Percentiles rank a stretch among this genome's conserved stretches.
These are phyloP conservation scores for Talaromyces adpressus DNA, from an alignment of 495 filamentous ascomycete species.

Conservation along the genomic window DNA sequence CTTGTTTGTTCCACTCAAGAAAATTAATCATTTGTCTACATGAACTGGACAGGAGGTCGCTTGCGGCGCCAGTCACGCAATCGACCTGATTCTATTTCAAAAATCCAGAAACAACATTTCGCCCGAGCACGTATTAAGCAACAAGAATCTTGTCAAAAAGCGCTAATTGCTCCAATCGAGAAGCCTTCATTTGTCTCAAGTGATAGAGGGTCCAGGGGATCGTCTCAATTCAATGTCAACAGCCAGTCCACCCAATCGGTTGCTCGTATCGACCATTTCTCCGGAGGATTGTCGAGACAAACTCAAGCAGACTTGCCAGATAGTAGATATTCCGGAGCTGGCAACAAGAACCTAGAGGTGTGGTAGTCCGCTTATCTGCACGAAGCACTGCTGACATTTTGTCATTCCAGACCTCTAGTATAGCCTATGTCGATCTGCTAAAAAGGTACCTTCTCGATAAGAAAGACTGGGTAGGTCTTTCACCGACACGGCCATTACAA, in stretches of 20 bases:
- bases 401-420: background rate
- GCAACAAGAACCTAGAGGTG: background rate
- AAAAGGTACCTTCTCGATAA: slow-evolving; percentile 1
- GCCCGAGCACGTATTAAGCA: slow-evolving; percentile 16
- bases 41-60: slow-evolving; percentile 43
- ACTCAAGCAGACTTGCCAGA: background rate
- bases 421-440: background rate
- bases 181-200: background rate
- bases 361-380: background rate
- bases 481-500: slow-evolving; percentile 3
- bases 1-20: background rate
- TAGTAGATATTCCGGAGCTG: background rate
- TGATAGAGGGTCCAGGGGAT: background rate
- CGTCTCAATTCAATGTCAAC: background rate
- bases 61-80: slow-evolving; percentile 28
- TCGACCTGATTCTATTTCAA: slow-evolving; percentile 17
- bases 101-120: slow-evolving; percentile 24
- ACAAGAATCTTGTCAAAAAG: background rate
- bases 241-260: background rate
- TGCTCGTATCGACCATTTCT: background rate
- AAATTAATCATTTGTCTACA: slow-evolving; percentile 6
- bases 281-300: background rate
- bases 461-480: slow-evolving; percentile 8
- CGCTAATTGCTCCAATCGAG: background rate
- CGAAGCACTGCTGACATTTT: background rate